Conservation (phyloP, 257 asterid genomes). For the Penstemon eatonii region DNA sequence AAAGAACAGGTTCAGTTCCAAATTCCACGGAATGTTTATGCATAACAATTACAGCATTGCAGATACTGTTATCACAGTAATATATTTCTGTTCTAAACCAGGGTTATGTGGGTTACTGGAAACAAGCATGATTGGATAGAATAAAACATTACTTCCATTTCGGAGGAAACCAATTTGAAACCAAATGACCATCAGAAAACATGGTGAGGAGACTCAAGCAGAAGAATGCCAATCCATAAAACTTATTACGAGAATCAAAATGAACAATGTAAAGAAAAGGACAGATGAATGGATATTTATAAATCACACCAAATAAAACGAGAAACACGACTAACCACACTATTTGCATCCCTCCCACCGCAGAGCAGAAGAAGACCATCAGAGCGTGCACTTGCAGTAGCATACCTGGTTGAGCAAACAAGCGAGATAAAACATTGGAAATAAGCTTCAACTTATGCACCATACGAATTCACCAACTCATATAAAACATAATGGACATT, state of each 20-base stretch:
- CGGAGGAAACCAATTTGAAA: slow-evolving; percentile 7
- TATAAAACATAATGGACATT: slow-evolving; percentile 17
- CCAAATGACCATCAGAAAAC: slow-evolving; percentile 4
- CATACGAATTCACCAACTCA: slow-evolving; percentile 14
- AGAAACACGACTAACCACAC: slow-evolving; percentile 70
- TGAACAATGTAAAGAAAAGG: slow-evolving; percentile 3
- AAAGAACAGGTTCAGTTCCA: neutral
- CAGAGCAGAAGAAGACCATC: slow-evolving; percentile 99
- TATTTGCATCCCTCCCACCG: slow-evolving; percentile 98
- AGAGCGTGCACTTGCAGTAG: slow-evolving; percentile 99
- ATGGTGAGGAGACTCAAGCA: slow-evolving; percentile 1
- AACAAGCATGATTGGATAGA: neutral
- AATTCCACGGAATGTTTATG: neutral
- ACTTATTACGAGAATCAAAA: slow-evolving; percentile 8
- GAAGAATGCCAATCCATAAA: slow-evolving; percentile 2
- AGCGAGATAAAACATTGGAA: slow-evolving; percentile 27
- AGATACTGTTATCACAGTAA: neutral
- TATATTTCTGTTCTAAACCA: slow-evolving; percentile 6
- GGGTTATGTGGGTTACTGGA: neutral
- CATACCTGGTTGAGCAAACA: slow-evolving; percentile 64
- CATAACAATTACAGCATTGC: slow-evolving; percentile 4
- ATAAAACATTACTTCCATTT: slow-evolving; percentile 11
- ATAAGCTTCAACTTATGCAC: slow-evolving; percentile 13
- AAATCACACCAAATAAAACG: slow-evolving; percentile 11
- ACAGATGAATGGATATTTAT: slow-evolving; percentile 8